Evolutionary conservation across 2,329 filamentous ascomycete species (phyloP), one percentile per base, ranked within the genome.

Genomic region (Myriosclerotinia duriaeana): DNA sequence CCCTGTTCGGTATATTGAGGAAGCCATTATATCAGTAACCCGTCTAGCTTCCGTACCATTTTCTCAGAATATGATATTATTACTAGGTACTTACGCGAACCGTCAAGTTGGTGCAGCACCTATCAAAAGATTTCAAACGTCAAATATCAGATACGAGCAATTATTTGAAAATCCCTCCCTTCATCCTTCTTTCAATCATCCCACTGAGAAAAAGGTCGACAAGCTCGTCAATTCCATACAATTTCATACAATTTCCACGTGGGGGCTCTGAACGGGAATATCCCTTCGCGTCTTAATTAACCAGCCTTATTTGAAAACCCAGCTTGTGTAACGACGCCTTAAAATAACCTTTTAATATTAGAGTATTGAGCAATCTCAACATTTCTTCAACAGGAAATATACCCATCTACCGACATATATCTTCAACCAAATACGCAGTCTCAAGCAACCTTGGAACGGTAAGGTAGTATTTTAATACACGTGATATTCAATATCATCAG

Each of bases 211-310:
- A 56, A 48, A 12, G 14, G 30, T 20, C 62, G 30, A 38, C 9
- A 50, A 64, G 30, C 53, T 50, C 11, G 8, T 30, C 20, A 40
- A 15, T 4, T 40, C 53, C 53, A 48, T 38, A 52, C 54, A 48
- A 42, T 30, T 59, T 56, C 53, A 48, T 38, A 52, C 54, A 48
- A 42, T 30, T 59, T 56, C 53, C 63, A 65, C 53, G 53, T 65
- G 61, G 53, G 34, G 53, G 15, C 59, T 42, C 53, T 42, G 22
- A 40, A 65, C 34, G 53, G 53, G 5, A 59, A 58, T n/a, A 40
- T n/a, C 34, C 14, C 30, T 59, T 38, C 36, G 38, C 34, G 26
- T 56, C 30, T 50, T 44, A 44, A 44, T 40, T 20, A 26, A 26
- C 53, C 53, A 53, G 34, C 53, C 53, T 59, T 50, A n/a, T 63